Conservation (phyloP, 208 protist species). For the Acanthamoeba polyphaga region DNA sequence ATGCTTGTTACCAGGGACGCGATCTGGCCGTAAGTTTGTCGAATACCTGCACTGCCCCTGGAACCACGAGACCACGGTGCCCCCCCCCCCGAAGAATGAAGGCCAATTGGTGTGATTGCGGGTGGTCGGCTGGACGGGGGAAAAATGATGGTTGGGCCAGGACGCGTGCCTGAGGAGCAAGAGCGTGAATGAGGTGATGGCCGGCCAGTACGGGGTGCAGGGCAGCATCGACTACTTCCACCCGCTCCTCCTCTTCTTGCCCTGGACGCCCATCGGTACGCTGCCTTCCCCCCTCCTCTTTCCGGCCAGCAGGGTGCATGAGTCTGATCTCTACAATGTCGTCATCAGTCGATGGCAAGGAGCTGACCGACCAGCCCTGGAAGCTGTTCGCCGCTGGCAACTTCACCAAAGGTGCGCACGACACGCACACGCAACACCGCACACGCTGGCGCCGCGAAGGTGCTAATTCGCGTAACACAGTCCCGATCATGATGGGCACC, state of each 20-base stretch:
- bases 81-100: not conserved
- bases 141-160: not conserved
- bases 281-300: no score
- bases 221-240: conserved; percentile 38
- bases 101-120: not conserved
- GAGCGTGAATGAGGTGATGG: conserved; percentile 5
- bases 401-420: not conserved
- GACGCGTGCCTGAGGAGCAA: conserved; percentile 6
- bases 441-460: not conserved
- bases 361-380: conserved; percentile 18
- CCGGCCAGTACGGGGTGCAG: conserved; percentile 26
- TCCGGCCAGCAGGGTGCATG: no score
- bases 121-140: not conserved
- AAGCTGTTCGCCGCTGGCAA: conserved; percentile 9
- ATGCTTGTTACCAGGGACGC: not conserved
- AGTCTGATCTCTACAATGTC: not conserved
- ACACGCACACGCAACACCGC: not conserved
- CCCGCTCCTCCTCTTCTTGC: conserved; percentile 19
- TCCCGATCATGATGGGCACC: conserved; percentile 24
- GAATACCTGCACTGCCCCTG: not conserved
- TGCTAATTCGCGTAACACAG: not conserved
- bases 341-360: conserved; percentile 21
- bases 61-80: conserved; percentile 23
- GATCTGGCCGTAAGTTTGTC: not conserved
- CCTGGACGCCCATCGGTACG: conserved; percentile 30